A percentile compares a stretch with the other conserved stretches of the same genome.
Conservation (phyloP, 139 green algal genomes). For the Asterochloris erici region DNA sequence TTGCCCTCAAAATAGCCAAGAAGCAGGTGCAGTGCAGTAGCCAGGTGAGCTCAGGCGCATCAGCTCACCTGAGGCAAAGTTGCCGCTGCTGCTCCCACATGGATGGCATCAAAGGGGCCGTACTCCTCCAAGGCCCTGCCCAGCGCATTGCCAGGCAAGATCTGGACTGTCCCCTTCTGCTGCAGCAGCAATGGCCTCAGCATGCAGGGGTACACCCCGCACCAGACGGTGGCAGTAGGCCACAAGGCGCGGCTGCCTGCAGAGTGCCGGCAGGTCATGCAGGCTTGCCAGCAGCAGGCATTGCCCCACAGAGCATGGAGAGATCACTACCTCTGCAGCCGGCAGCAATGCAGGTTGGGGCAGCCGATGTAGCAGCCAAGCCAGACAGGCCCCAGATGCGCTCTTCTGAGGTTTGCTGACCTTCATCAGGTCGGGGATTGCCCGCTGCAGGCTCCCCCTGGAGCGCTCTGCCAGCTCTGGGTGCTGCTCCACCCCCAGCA, state of each 20-base stretch:
- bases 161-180: conserved; percentile 5
- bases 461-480: conserved; percentile 39
- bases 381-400: background rate
- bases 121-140: conserved; percentile 38
- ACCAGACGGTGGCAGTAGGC: no score
- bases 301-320: no score
- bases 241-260: no score
- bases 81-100: conserved; percentile 88
- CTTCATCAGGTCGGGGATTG: conserved; percentile 26
- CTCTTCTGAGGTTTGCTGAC: background rate
- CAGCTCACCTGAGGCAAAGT: conserved; percentile 57
- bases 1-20: no score
- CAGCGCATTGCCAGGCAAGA: conserved; percentile 27
- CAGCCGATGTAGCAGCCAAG: no score
- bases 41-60: no score
- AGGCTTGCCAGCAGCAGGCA: no score
- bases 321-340: no score
- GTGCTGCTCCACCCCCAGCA: conserved; percentile 66
- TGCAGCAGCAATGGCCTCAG: background rate
- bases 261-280: no score
- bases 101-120: conserved; percentile 85
- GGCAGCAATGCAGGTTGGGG: no score
- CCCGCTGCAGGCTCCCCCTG: conserved; percentile 19
- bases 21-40: no score
- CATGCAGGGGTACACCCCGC: no score